Percentiles rank a stretch among this genome's conserved stretches.
Conservation (phyloP, 225 moss, liverwort and hornwort genomes). For the Physcomitrium patens region DNA sequence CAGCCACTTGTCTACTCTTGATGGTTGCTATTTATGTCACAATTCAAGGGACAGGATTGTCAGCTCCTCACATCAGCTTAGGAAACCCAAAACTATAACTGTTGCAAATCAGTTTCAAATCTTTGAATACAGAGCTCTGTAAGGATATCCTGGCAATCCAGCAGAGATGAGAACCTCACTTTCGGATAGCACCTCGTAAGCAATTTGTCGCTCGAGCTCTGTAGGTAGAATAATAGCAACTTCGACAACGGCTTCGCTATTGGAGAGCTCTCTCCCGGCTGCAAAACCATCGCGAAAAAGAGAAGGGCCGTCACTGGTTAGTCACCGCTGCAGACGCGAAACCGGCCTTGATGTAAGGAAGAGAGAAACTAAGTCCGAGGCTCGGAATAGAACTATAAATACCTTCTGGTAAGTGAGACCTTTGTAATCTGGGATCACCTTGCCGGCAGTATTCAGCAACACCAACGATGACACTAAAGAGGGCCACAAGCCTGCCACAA, state of each 20-base stretch:
- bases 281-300: constrained; percentile 24
- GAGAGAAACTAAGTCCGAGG: neutral
- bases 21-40: constrained; percentile 62
- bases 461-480: constrained; percentile 76
- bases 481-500: constrained; percentile 94
- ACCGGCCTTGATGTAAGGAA: neutral
- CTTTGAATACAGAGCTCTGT: neutral
- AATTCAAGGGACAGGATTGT: constrained; percentile 25
- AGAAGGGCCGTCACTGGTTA: neutral
- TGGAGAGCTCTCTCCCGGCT: constrained; percentile 79
- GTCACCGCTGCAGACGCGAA: constrained; percentile 16
- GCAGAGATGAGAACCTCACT: constrained; percentile 38
- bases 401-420: constrained; percentile 80
- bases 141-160: constrained; percentile 7
- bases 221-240: constrained; percentile 81
- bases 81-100: constrained; percentile 3
- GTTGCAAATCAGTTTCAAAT: neutral
- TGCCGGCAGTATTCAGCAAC: constrained; percentile 88
- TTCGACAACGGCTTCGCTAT: constrained; percentile 74
- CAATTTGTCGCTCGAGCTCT: constrained; percentile 78
- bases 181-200: constrained; percentile 89
- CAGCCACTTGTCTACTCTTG: constrained; percentile 86
- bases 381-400: neutral
- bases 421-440: constrained; percentile 79
- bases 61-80: neutral